Base-by-base conservation (phyloP, 1,284 basidiomycete species). In the Rhizopogon parksii region DNA sequence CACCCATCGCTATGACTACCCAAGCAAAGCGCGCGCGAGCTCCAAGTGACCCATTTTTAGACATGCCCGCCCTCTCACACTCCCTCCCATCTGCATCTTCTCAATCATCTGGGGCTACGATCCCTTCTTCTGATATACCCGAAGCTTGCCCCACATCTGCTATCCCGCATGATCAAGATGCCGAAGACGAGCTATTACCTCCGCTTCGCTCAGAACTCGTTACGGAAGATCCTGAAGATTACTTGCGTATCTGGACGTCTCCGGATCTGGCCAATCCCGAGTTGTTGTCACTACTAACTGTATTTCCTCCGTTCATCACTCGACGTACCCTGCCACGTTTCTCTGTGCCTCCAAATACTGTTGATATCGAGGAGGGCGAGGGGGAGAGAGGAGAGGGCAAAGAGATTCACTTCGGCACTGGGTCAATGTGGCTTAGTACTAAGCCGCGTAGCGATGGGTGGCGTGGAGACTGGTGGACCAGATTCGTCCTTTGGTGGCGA, bases 21-120 rank as follows among this genome's bases (percentile, higher is more conserved):
- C 71, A 73, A 53, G 71, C 76, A 48, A 83, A 80, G 62, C 83
- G 85, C 56, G 71, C 79, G 8, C 76, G 85, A 56, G 85, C 85
- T 49, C 79, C 87, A 9, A 87, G 84, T 59, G 87, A 89, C 64
- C 86, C 86, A 53, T 89, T 89, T 66, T 67, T 85, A 55, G 87
- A 89, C 60, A 82, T 83, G 46, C 80, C 83, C 14, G 53, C 72
- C 14, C 71, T 77, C 53, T 80, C 82, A 51, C 74, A 68, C 56
- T 76, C 78, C 25, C 63, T 73, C 34, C 71, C 68, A 50, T 70
- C 75, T 30, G 62, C 73, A 24, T 70, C 76, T 42, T 82, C 83
- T n/a, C 76, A 73, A 51, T 76, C 77, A 7, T 79, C 80, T 32
- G 71, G 72, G 51, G 72, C 72, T 53, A 70, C 74, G 19, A 52